Conservation (phyloP, 1,284 basidiomycete species). For the Uromyces viciae-fabae region DNA sequence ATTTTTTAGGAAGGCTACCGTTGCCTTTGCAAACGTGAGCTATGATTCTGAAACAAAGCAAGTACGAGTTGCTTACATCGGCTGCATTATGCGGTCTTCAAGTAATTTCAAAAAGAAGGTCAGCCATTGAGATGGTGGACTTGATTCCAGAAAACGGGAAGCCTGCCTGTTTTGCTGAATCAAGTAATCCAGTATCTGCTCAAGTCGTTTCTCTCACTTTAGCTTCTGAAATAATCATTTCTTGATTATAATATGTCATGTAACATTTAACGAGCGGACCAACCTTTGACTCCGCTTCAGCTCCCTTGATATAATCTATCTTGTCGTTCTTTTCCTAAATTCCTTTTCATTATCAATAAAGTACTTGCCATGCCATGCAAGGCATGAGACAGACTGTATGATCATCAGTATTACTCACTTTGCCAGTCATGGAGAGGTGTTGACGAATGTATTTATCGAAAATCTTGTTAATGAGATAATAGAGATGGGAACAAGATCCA, state of each 20-base stretch:
- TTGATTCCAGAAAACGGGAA: neutral
- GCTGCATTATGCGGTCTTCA: conserved; percentile 17
- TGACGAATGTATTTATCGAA: too few species aligned
- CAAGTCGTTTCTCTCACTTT: neutral
- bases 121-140: neutral
- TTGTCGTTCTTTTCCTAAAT: conserved; percentile 25
- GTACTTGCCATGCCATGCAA: too few species aligned
- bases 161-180: conserved; percentile 26
- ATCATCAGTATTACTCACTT: too few species aligned
- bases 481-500: too few species aligned
- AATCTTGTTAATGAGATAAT: too few species aligned
- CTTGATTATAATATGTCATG: too few species aligned
- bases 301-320: conserved; percentile 25
- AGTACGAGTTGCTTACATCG: conserved; percentile 14
- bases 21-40: too few species aligned
- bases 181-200: conserved; percentile 25
- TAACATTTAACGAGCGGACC: neutral
- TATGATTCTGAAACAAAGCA: neutral
- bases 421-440: too few species aligned
- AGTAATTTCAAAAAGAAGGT: neutral
- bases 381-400: too few species aligned
- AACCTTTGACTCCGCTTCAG: conserved; percentile 28
- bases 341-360: too few species aligned
- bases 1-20: too few species aligned
- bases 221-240: too few species aligned